phyloP scores from a whole-genome alignment of 306 rosid species.

The Urtica urens region DNA sequence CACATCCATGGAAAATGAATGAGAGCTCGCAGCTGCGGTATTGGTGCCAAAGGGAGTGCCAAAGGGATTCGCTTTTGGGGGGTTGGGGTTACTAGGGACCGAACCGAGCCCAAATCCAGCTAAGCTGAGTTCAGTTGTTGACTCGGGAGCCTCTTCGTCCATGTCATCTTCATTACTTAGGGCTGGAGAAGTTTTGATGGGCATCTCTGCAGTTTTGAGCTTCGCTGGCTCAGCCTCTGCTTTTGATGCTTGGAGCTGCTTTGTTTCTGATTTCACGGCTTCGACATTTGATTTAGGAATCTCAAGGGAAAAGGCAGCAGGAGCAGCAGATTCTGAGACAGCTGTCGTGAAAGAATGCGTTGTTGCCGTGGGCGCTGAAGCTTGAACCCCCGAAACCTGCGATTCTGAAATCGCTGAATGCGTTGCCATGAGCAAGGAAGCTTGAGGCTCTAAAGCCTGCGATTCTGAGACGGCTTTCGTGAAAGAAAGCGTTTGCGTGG shows the following conservation, averaged over 20 bases:
- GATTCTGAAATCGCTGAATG: too few relatives aligned
- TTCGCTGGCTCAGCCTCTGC: slow-evolving; percentile 26
- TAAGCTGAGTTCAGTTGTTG: slow-evolving; percentile 32
- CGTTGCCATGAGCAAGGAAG: too few relatives aligned
- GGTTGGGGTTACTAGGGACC: slow-evolving; percentile 29
- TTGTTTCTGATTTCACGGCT: too few relatives aligned
- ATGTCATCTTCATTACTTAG: slow-evolving; percentile 56
- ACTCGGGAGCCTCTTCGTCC: slow-evolving; percentile 93
- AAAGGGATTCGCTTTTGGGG: slow-evolving; percentile 63
- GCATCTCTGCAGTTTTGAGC: slow-evolving; percentile 16
- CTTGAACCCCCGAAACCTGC: too few relatives aligned
- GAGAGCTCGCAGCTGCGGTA: slow-evolving; percentile 24
- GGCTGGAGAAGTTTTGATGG: slow-evolving; percentile 18
- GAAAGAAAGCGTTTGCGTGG: too few relatives aligned
- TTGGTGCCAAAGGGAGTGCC: slow-evolving; percentile 56
- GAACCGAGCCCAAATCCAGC: slow-evolving; percentile 57
- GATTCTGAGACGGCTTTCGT: too few relatives aligned
- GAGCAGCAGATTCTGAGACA: slow-evolving; percentile 20
- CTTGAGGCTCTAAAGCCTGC: too few relatives aligned
- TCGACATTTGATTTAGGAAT: too few relatives aligned
- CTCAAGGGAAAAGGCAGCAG: slow-evolving; percentile 12
- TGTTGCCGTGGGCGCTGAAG: slow-evolving; percentile 16
- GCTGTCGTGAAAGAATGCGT: too few relatives aligned
- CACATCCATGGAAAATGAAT: slow-evolving; percentile 33
- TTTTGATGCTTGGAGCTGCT: slow-evolving; percentile 26